Conservation (phyloP, 805 yeast species). For the Pichia occidentalis region DNA sequence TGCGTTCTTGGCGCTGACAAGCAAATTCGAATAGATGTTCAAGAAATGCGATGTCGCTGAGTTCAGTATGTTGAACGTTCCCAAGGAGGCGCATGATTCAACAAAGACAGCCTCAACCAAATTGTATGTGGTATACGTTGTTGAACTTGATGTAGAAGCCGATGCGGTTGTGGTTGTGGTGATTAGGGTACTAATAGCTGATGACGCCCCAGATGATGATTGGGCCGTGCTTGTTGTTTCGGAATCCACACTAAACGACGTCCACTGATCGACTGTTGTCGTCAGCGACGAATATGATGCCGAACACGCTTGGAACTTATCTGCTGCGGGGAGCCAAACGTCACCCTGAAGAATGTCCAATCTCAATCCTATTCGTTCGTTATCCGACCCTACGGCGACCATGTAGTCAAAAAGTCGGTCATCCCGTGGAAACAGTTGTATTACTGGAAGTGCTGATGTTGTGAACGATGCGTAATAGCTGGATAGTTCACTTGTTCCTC, state of each 20-base stretch:
- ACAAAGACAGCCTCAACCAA: slow-evolving; percentile 1
- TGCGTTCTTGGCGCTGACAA: slow-evolving; percentile 15
- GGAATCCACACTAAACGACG: slow-evolving; percentile 1
- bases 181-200: no score
- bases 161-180: neutral
- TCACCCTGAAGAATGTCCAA: slow-evolving; percentile 27
- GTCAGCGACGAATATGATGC: neutral
- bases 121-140: slow-evolving; percentile 2
- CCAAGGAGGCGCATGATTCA: slow-evolving; percentile 22
- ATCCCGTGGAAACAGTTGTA: slow-evolving; percentile 5
- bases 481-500: no score
- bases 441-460: slow-evolving; percentile 8
- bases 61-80: slow-evolving; percentile 20
- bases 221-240: neutral
- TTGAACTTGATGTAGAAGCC: neutral
- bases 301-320: slow-evolving; percentile 20
- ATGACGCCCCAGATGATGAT: neutral
- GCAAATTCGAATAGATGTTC: slow-evolving; percentile 11
- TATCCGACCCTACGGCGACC: slow-evolving; percentile 22
- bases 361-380: slow-evolving; percentile 22
- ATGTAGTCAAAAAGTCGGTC: slow-evolving; percentile 19
- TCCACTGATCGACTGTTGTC: neutral
- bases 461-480: neutral
- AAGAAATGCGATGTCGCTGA: slow-evolving; percentile 14
- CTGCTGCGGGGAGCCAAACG: slow-evolving; percentile 27